Evolutionary conservation across 176 grass and related monocot species (phyloP), one percentile per base, ranked within the genome.

Genomic region (Oryza longistaminata): DNA sequence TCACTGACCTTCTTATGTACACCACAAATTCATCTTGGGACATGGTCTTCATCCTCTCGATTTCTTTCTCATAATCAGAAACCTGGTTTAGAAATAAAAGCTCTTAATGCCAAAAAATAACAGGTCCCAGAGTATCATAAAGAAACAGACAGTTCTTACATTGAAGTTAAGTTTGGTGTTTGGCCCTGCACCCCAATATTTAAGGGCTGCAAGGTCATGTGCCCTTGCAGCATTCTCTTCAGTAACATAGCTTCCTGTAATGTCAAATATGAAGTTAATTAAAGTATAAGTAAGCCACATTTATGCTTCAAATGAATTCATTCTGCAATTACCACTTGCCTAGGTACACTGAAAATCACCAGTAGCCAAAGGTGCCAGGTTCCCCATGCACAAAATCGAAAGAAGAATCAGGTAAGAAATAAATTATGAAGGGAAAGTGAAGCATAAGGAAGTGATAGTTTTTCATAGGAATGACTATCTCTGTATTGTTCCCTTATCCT

Each of bases 171-270:
- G 81, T 67, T 99, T 99, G 42, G 91, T 81, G 31, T 74, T 86
- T 75, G 90, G 90, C 46, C 67, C 70, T 79, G 46, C 67, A 31
- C 96, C 96, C 93, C 96, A 96, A 81, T 93, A 96, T 87, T 95
- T 98, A 49, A 98, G 87, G 74, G 93, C 95, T 72, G 92, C 95
- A 89, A 94, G 88, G 82, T 97, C 95, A 88, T 97, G 95, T 70
- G 95, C 96, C 68, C 80, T 90, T 74, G 96, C 96, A 72, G 96
- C 96, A 82, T 91, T 93, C 70, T 99, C 96, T 85, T 96, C 96
- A 69, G 90, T 88, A 87, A 94, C 90, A 90, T 99, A 92, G 82
- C 96, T 99, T n/a, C 96, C 96, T 99, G 83, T 77, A 64, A 46
- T 60, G 73, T 24, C 65, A 81, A 74, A 84, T 79, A 14, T 39